phyloP scores from a whole-genome alignment of 495 filamentous ascomycete genomes.

The Ramalina intermedia region DNA sequence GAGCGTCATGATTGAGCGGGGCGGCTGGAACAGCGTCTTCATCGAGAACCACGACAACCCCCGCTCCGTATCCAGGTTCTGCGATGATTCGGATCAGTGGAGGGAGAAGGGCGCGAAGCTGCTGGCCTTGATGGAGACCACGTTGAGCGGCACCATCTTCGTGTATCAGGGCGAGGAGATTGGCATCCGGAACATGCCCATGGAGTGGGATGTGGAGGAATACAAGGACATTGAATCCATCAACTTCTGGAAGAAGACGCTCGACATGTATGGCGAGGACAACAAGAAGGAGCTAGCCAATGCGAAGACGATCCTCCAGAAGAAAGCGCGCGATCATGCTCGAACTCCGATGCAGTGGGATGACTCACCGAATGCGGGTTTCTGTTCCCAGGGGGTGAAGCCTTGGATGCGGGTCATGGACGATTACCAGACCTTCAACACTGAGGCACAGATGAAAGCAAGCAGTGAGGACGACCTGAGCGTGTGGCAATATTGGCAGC shows the following conservation, averaged over 20 bases:
- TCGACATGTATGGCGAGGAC: slow-evolving; percentile 16
- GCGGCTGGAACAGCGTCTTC: slow-evolving; percentile 46
- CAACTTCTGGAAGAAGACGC: slow-evolving; percentile 34
- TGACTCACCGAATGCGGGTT: slow-evolving; percentile 36
- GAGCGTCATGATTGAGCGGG: slow-evolving; percentile 35
- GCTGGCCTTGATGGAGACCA: slow-evolving; percentile 36
- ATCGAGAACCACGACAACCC: slow-evolving; percentile 41
- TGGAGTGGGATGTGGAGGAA: slow-evolving; percentile 30
- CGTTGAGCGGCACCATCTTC: slow-evolving; percentile 35
- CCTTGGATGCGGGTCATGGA: slow-evolving; percentile 50
- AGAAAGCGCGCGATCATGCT: slow-evolving; percentile 45
- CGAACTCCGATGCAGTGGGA: slow-evolving; percentile 52
- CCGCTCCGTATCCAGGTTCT: slow-evolving; percentile 31
- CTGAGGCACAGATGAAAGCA: slow-evolving; percentile 24
- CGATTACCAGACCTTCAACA: slow-evolving; percentile 36
- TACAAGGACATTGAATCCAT: slow-evolving; percentile 38
- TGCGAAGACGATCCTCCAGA: slow-evolving; percentile 26
- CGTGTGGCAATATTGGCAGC: slow-evolving; percentile 32
- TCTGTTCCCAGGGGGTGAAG: slow-evolving; percentile 24
- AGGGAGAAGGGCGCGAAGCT: slow-evolving; percentile 35
- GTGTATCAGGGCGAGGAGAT: slow-evolving; percentile 45
- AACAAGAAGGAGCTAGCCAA: slow-evolving; percentile 20
- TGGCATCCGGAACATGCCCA: slow-evolving; percentile 39
- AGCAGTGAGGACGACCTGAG: slow-evolving; percentile 15
- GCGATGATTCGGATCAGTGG: slow-evolving; percentile 29